phyloP scores from a whole-genome alignment of 2,329 filamentous ascomycete genomes.

The Neodidymelliopsis sp. region DNA sequence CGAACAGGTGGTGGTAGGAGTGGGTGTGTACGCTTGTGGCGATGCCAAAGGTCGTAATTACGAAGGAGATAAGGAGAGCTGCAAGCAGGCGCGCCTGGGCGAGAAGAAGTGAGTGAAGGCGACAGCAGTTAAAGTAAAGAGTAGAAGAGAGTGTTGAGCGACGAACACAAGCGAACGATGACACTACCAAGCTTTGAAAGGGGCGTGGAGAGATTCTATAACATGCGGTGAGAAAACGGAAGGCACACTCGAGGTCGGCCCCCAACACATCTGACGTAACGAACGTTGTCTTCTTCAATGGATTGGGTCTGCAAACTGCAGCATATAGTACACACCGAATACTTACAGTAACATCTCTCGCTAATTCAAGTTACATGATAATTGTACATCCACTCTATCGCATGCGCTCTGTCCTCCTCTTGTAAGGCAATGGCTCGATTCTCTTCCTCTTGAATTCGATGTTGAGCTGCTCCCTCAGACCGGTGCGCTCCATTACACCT shows the following conservation, averaged over 20 bases:
- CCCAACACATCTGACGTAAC: not conserved
- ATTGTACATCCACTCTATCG: constrained; percentile 39
- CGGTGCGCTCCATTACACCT: constrained; percentile 83
- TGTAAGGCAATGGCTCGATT: constrained; percentile 71
- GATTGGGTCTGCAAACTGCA: constrained; percentile 18
- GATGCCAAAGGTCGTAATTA: too few relatives aligned
- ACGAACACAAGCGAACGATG: not conserved
- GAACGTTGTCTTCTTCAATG: constrained; percentile 2
- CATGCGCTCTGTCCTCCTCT: constrained; percentile 62
- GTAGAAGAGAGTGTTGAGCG: not conserved
- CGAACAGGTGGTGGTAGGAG: too few relatives aligned
- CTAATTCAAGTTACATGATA: constrained; percentile 5
- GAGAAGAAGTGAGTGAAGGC: too few relatives aligned
- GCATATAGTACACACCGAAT: constrained; percentile 29
- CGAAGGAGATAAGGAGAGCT: too few relatives aligned
- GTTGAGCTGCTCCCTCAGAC: constrained; percentile 73
- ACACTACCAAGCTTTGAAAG: not conserved
- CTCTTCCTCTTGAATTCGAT: constrained; percentile 85
- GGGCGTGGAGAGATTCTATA: constrained; percentile 14
- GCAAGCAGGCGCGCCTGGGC: not conserved
- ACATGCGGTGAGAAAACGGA: constrained; percentile 9
- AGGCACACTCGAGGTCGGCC: constrained; percentile 5
- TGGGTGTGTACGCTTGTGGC: too few relatives aligned
- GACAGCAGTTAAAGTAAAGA: not conserved
- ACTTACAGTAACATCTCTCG: constrained; percentile 22